These are phyloP conservation scores for Solanum boliviense DNA, from an alignment of 257 asterid genomes.

Conservation along the genomic window DNA sequence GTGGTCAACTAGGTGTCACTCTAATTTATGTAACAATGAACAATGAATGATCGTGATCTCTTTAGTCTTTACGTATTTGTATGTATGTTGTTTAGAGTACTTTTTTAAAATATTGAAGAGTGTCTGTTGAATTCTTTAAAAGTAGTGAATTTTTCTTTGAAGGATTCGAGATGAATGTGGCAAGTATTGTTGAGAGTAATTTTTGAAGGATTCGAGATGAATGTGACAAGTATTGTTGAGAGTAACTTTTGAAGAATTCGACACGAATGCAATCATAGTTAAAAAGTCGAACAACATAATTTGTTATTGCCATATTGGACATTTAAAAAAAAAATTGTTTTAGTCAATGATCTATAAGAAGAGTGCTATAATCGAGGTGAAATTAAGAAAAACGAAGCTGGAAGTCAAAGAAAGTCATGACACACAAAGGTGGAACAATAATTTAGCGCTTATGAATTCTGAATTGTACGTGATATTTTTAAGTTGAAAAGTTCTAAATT, in stretches of 20 bases:
- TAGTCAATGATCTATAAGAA: neutral
- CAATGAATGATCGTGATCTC: neutral
- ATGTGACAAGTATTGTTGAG: too few relatives aligned
- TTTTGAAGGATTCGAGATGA: neutral
- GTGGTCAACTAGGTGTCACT: neutral
- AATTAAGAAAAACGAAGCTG: neutral
- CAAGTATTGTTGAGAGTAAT: neutral
- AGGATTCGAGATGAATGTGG: neutral
- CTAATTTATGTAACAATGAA: neutral
- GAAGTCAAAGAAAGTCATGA: neutral
- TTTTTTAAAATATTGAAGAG: neutral
- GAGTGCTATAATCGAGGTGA: neutral
- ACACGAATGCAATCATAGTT: neutral
- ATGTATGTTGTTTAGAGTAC: neutral
- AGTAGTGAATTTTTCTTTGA: neutral
- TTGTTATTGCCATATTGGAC: neutral
- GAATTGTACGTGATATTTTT: neutral
- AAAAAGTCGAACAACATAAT: neutral
- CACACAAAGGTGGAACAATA: neutral
- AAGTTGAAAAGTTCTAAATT: neutral
- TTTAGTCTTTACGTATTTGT: neutral
- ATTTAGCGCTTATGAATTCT: neutral
- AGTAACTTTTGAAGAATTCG: too few relatives aligned
- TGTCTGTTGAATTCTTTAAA: neutral
- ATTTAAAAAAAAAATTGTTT: neutral